Conservation (phyloP, 495 filamentous ascomycete species). For the Xylaria grammica region DNA sequence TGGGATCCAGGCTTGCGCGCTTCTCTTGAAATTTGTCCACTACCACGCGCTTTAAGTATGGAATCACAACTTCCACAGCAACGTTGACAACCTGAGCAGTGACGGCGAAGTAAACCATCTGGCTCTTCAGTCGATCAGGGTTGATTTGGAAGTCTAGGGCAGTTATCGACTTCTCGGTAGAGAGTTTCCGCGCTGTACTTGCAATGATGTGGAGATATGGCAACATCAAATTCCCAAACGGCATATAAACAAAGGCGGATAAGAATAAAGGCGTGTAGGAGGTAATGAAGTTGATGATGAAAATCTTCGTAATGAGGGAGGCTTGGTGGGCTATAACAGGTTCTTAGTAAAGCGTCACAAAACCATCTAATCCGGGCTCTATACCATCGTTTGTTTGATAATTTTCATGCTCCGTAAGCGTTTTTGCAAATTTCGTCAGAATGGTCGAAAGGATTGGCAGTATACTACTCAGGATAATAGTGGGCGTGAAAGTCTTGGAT, state of each 20-base stretch:
- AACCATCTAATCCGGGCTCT: background rate
- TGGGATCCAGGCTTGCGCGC: constrained; percentile 47
- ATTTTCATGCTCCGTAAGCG: constrained; percentile 86
- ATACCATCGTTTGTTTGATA: constrained; percentile 79
- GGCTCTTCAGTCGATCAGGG: constrained; percentile 80
- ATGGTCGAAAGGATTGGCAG: constrained; percentile 80
- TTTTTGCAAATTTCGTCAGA: constrained; percentile 76
- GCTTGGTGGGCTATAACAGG: constrained; percentile 63
- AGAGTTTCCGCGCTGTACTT: constrained; percentile 75
- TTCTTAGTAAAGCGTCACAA: constrained; percentile 19
- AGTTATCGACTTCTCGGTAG: constrained; percentile 69
- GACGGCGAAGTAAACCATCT: constrained; percentile 96
- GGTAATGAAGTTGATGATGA: constrained; percentile 96
- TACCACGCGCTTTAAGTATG: constrained; percentile 76
- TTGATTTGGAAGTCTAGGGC: constrained; percentile 81
- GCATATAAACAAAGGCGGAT: constrained; percentile 96
- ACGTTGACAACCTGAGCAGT: constrained; percentile 93
- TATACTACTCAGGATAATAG: constrained; percentile 78
- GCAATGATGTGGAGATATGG: constrained; percentile 90
- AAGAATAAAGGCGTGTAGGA: constrained; percentile 92
- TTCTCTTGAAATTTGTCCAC: constrained; percentile 72
- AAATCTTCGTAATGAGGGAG: constrained; percentile 86
- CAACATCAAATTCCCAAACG: constrained; percentile 85
- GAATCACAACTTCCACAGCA: constrained; percentile 83
- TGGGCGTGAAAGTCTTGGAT: constrained; percentile 81